These are phyloP conservation scores for Cryphonectria radicalis DNA, from an alignment of 2,329 filamentous ascomycete species.

Conservation along the genomic window DNA sequence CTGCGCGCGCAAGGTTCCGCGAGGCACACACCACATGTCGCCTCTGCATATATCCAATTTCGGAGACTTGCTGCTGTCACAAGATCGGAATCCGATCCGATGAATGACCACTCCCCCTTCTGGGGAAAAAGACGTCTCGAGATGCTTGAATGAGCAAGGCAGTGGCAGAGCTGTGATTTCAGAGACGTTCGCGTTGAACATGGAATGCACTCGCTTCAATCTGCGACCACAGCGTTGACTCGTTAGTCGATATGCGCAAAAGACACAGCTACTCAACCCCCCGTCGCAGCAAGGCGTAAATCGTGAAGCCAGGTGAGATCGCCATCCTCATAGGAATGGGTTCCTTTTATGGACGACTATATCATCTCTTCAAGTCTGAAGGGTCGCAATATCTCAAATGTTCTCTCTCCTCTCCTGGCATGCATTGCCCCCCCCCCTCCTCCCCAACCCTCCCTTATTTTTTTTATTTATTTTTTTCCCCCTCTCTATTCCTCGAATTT, in stretches of 20 bases:
- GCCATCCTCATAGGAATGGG: neutral
- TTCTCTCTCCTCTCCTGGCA: neutral
- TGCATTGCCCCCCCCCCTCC: no score
- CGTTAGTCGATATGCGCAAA: neutral
- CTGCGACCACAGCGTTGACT: neutral
- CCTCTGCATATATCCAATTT: neutral
- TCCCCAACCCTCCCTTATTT: no score
- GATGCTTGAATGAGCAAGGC: neutral
- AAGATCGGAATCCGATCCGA: neutral
- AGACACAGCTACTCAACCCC: neutral
- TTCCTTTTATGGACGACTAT: neutral
- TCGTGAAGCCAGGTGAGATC: neutral
- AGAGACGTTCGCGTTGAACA: neutral
- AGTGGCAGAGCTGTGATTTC: neutral
- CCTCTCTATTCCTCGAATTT: no score
- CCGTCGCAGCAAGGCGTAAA: neutral
- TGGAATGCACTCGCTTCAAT: neutral
- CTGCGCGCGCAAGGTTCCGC: neutral
- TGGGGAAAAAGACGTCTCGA: neutral
- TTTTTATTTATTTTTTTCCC: no score
- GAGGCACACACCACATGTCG: neutral
- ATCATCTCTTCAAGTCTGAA: neutral
- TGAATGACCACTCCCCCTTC: neutral
- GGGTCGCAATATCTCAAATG: neutral
- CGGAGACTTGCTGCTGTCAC: neutral